These are phyloP conservation scores for Peniophora sp. DNA, from an alignment of 1,284 basidiomycete species.

Conservation along the genomic window DNA sequence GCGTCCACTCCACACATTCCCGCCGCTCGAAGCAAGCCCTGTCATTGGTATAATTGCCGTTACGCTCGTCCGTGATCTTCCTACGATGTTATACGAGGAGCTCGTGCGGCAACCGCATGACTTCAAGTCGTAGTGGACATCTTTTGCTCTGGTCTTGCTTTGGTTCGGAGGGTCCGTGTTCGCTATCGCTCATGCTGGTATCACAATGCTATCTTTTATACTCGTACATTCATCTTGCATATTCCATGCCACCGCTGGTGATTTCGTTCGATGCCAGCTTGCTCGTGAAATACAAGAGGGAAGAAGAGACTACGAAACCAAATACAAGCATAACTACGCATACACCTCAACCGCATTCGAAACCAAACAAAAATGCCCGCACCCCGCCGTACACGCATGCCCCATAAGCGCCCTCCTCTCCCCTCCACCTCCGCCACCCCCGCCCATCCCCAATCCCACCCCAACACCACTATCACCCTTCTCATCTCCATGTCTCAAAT, in stretches of 20 bases:
- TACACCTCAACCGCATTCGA: constrained; percentile 9
- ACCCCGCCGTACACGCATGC: constrained; percentile 22
- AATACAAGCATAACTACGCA: too few relatives aligned
- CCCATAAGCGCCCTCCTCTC: constrained; percentile 10
- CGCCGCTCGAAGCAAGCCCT: constrained; percentile 79
- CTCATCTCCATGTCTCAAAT: constrained; percentile 5
- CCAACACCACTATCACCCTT: too few relatives aligned
- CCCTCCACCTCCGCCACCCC: background rate
- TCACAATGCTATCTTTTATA: too few relatives aligned
- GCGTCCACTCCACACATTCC: constrained; percentile 91
- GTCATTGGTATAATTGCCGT: constrained; percentile 92
- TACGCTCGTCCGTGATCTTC: constrained; percentile 86
- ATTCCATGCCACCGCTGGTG: too few relatives aligned
- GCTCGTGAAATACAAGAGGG: too few relatives aligned
- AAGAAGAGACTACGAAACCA: too few relatives aligned
- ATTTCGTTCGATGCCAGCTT: too few relatives aligned
- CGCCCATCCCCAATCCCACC: too few relatives aligned
- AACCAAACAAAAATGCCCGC: constrained; percentile 21
- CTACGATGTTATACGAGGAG: constrained; percentile 83
- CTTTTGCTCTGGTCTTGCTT: too few relatives aligned
- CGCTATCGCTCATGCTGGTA: too few relatives aligned
- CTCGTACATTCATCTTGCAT: too few relatives aligned
- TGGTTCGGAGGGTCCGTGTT: too few relatives aligned
- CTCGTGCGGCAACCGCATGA: constrained; percentile 87
- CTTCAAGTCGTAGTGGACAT: constrained; percentile 27